Evolutionary conservation across 192 early-diverging fungal species (phyloP).

Genomic region (Coemansia furcata): DNA sequence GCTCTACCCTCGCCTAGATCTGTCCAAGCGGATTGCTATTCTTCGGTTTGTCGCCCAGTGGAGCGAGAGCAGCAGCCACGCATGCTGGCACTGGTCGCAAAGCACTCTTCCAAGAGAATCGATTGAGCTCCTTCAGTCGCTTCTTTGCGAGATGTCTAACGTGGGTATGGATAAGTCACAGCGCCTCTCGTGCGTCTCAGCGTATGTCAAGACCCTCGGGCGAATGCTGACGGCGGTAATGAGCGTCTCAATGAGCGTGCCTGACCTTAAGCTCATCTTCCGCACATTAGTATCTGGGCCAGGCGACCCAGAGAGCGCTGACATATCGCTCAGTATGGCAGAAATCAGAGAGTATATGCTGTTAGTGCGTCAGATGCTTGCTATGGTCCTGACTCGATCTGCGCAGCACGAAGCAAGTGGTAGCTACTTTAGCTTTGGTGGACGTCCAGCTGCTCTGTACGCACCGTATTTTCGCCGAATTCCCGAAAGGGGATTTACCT

Average conservation of each 20-base stretch:
- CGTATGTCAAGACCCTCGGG: conserved; percentile 14
- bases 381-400: conserved; percentile 14
- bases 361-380: conserved; percentile 16
- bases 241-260: conserved; percentile 19
- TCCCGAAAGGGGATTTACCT: conserved; percentile 34
- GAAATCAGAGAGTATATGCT: conserved; percentile 22
- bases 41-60: conserved; percentile 30
- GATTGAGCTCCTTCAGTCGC: conserved; percentile 30
- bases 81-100: conserved; percentile 35
- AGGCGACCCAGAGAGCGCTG: neutral
- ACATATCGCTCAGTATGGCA: neutral
- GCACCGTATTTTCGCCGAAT: conserved; percentile 23
- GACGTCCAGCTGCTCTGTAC: conserved; percentile 4
- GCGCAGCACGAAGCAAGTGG: conserved; percentile 5
- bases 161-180: neutral
- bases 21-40: conserved; percentile 9
- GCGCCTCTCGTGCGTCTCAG: conserved; percentile 1
- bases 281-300: conserved; percentile 29
- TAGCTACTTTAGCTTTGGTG: conserved; percentile 36
- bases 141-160: conserved; percentile 9
- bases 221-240: conserved; percentile 23
- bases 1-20: conserved; percentile 8
- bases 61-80: conserved; percentile 21
- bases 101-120: conserved; percentile 25
- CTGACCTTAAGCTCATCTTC: conserved; percentile 30